Conservation (phyloP, 305 asterid species). For the Solanum chacoense region DNA sequence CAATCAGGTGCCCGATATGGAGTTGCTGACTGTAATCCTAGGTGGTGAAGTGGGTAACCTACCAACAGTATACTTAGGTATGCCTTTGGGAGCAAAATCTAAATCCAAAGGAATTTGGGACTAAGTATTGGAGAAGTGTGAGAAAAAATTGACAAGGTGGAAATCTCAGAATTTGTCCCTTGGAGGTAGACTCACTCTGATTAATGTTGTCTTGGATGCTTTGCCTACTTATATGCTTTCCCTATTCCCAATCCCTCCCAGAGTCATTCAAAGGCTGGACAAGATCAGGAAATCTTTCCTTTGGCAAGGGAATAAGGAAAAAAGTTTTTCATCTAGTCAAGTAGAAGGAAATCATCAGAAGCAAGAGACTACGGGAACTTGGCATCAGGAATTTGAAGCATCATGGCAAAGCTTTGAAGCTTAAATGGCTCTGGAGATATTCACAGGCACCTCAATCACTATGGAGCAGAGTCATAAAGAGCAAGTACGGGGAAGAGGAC, state of each 20-base stretch:
- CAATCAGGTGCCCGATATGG: background rate
- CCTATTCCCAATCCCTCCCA: background rate
- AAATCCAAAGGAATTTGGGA: background rate
- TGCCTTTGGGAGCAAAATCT: background rate
- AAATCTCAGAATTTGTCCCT: background rate
- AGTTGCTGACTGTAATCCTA: background rate
- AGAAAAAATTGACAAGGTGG: background rate
- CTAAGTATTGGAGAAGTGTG: background rate
- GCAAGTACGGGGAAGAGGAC: background rate
- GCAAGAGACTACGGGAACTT: background rate
- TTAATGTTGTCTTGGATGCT: background rate
- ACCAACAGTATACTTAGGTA: background rate
- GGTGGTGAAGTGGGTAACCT: background rate
- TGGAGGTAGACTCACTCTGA: background rate
- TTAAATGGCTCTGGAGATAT: background rate
- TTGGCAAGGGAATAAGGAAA: background rate
- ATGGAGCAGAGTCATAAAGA: background rate
- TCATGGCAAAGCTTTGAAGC: background rate
- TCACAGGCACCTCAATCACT: background rate
- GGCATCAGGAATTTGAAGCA: background rate
- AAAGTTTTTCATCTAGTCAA: background rate
- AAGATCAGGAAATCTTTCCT: background rate
- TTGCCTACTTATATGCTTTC: background rate
- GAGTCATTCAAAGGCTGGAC: background rate
- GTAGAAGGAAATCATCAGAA: background rate